Base-by-base conservation (phyloP, 1,284 basidiomycete genomes). In the Ceratobasidium sp. region DNA sequence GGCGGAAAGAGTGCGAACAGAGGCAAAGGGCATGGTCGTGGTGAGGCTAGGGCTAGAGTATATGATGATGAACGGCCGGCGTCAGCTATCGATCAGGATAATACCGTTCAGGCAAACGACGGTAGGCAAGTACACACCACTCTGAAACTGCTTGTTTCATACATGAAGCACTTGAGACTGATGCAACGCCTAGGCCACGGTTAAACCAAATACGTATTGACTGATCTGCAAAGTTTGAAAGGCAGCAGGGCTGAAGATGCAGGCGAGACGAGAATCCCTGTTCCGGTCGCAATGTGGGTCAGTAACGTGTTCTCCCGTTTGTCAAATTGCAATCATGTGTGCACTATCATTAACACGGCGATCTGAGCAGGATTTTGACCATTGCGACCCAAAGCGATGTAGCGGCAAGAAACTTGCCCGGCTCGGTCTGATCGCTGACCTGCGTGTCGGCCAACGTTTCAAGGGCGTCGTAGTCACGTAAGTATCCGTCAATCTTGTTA, bases 371-470 rank as follows among this genome's bases (percentile, higher is more conserved):
- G 97, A 98, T 80, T 98, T 99, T 80, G 92, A 94, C 79, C 97
- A 98, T 79, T 98, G 97, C 80, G 96, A 99, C 80, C 96, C 97
- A 0, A 89, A 89, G 64, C 88, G 94, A 43, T 99, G 97, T 78
- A 96, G 94, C 8, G 97, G 97, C 12, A 98, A 98, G 84, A 97
- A 96, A 79, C 87, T 99, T 0, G 85, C 94, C 0, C 85, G 97
- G 3, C 85, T 96, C 23, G 93, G 94, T 0, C 83, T 98, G 39
- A 92, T 98, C 78, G 89, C 87, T 71, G 90, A 94, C 74, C 86
- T 99, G 74, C 86, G 89, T 61, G 87, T 99, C 9, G 96, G 96
- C 0, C 86, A 92, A 72, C 86, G 93, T 48, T 98, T 98, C 80
- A 86, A 93, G 77, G 97, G 97, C 2, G 84, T 98, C 61, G 96